A percentile compares a stretch with the other conserved stretches of the same genome.
These are phyloP conservation scores for Phallus indusiatus DNA, from an alignment of 768 basidiomycete species.

Conservation along the genomic window DNA sequence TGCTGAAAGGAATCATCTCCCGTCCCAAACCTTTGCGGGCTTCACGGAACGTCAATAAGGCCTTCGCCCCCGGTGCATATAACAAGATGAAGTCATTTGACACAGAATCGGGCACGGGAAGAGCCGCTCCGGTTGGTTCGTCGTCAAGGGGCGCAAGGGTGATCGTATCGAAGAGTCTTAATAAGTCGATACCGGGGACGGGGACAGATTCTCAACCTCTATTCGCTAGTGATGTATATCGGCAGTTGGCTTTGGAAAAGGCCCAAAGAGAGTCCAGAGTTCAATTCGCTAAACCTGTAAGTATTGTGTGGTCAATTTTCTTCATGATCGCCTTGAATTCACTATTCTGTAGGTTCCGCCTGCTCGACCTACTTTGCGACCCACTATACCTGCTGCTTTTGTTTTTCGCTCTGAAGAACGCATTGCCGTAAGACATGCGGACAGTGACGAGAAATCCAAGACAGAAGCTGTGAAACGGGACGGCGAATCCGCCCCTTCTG, in stretches of 20 bases:
- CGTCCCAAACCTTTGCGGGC: background rate
- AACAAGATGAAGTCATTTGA: background rate
- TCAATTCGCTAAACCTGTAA: constrained; percentile 24
- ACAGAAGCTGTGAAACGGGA: constrained; percentile 16
- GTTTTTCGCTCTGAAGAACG: constrained; percentile 43
- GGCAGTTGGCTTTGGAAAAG: constrained; percentile 2
- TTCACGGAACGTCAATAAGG: background rate
- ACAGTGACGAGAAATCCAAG: constrained; percentile 23
- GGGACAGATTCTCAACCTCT: background rate
- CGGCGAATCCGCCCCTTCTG: constrained; percentile 15
- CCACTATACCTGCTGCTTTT: constrained; percentile 43
- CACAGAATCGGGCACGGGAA: background rate
- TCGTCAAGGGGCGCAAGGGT: background rate
- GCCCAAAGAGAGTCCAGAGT: constrained; percentile 12
- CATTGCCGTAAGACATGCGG: constrained; percentile 36
- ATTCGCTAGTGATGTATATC: constrained; percentile 2
- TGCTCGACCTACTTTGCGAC: constrained; percentile 17
- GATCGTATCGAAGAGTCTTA: background rate
- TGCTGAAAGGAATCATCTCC: background rate
- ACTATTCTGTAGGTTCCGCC: constrained; percentile 16
- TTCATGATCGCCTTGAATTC: background rate
- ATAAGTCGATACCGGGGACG: background rate
- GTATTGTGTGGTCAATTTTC: constrained; percentile 9
- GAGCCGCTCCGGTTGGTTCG: background rate
- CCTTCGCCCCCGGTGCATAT: background rate